Evolutionary conservation across 805 yeast genomes (phyloP).

Genomic region (Myxozyma monticola): DNA sequence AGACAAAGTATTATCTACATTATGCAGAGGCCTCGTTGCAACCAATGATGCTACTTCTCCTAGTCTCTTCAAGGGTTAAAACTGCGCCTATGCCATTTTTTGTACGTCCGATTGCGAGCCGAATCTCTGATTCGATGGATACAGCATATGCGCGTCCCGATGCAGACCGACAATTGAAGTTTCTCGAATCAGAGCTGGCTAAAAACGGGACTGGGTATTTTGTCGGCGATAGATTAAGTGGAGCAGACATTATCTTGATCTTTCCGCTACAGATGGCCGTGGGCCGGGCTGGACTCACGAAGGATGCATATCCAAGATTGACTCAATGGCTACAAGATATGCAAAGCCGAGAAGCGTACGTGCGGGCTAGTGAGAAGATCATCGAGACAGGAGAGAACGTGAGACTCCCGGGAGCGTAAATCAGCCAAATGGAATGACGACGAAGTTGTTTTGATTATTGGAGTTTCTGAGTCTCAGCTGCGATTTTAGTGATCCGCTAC

Average conservation of each 20-base stretch:
- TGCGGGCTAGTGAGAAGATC: conserved; percentile 23
- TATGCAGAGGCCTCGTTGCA: conserved; percentile 64
- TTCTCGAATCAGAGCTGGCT: conserved; percentile 45
- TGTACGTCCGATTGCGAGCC: conserved; percentile 46
- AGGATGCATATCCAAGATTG: conserved; percentile 35
- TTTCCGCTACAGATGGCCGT: conserved; percentile 44
- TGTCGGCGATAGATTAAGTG: conserved; percentile 59
- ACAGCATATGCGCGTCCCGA: conserved; percentile 53
- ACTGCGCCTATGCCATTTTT: conserved; percentile 45
- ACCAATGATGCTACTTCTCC: conserved; percentile 47
- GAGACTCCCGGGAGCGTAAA: too few relatives aligned
- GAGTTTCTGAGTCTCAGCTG: too few relatives aligned
- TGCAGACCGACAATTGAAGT: conserved; percentile 43
- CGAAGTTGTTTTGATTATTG: too few relatives aligned
- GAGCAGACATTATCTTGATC: conserved; percentile 60
- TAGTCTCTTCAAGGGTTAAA: conserved; percentile 11
- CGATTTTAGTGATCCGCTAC: too few relatives aligned
- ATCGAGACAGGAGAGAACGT: conserved; percentile 1
- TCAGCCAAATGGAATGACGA: too few relatives aligned
- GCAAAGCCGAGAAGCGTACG: conserved; percentile 35
- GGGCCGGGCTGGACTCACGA: conserved; percentile 7
- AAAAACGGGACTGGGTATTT: conserved; percentile 53
- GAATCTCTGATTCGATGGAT: conserved; percentile 50
- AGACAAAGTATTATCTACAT: conserved; percentile 54
- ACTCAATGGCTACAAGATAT: conserved; percentile 34